Evolutionary conservation across 352 stramenopile species (phyloP).

Genomic region (Phytophthora cryptogea): DNA sequence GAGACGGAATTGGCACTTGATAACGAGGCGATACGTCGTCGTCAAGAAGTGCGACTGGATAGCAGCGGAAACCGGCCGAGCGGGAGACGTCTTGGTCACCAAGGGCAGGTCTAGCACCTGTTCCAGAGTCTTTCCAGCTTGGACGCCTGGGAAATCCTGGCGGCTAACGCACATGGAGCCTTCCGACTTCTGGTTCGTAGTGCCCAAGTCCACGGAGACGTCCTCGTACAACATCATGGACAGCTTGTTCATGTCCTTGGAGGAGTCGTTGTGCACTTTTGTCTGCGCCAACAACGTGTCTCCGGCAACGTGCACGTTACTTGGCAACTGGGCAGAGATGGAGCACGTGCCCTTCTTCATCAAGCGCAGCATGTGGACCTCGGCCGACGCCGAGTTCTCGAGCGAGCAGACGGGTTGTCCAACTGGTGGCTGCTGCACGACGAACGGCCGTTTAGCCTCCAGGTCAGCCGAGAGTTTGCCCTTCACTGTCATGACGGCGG

Average conservation of each 20-base stretch:
- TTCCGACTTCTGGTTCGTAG: constrained; percentile 20
- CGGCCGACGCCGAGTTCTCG: constrained; percentile 20
- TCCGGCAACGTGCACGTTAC: constrained; percentile 33
- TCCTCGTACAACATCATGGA: constrained; percentile 40
- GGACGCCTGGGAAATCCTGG: constrained; percentile 36
- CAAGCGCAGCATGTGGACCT: constrained; percentile 33
- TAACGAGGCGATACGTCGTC: constrained; percentile 38
- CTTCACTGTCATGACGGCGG: constrained; percentile 65
- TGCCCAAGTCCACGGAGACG: constrained; percentile 28
- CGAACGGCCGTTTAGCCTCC: constrained; percentile 41
- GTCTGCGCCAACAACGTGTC: constrained; percentile 35
- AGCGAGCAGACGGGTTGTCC: constrained; percentile 29
- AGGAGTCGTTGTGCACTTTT: constrained; percentile 34
- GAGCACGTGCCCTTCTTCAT: constrained; percentile 40
- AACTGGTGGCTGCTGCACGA: constrained; percentile 29
- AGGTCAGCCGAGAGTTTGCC: constrained; percentile 71
- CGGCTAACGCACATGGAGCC: constrained; percentile 30
- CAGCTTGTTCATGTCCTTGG: constrained; percentile 37
- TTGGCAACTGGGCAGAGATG: constrained; percentile 28
- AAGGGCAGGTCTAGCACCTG: constrained; percentile 38
- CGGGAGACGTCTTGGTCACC: constrained; percentile 20
- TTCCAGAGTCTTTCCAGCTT: constrained; percentile 27
- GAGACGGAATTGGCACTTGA: constrained; percentile 43
- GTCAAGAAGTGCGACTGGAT: constrained; percentile 34
- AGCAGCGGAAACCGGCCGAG: constrained; percentile 24